Evolutionary conservation across 2,329 filamentous ascomycete species (phyloP).

Genomic region (Amphichorda felina): DNA sequence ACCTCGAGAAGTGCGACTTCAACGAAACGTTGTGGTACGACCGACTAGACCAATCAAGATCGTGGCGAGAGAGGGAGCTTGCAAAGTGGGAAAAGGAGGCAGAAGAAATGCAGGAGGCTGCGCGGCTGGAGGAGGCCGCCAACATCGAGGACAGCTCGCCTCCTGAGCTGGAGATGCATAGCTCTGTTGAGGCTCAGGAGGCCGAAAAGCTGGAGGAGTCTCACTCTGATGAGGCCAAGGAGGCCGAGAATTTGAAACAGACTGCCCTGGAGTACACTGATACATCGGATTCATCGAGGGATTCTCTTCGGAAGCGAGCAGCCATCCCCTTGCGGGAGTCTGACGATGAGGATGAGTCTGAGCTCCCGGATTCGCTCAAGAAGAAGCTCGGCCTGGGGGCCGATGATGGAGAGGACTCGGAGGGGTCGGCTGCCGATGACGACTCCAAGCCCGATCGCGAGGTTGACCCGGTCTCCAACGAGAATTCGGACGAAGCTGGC

Average conservation of each 20-base stretch:
- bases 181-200: no score
- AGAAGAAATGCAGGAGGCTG: conserved; percentile 4
- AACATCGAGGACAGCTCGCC: background rate
- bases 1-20: conserved; percentile 36
- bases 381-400: conserved; percentile 13
- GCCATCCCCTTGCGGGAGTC: conserved; percentile 1
- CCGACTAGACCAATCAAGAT: conserved; percentile 31
- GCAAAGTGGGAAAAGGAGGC: conserved; percentile 27
- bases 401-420: conserved; percentile 1
- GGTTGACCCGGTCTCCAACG: background rate
- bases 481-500: background rate
- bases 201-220: conserved; percentile 2
- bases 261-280: conserved; percentile 6
- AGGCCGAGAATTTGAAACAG: conserved; percentile 6
- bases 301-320: conserved; percentile 8
- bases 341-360: conserved; percentile 13
- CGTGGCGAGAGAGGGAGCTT: conserved; percentile 29
- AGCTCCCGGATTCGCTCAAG: conserved; percentile 19
- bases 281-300: background rate
- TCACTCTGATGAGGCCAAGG: conserved; percentile 3
- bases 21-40: conserved; percentile 35
- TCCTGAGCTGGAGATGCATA: background rate
- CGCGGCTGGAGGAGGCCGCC: conserved; percentile 7
- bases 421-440: no score
- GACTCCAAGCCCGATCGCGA: no score